Evolutionary conservation across 306 rosid species (phyloP), one percentile per base, ranked within the genome.

Genomic region (Malus sieversii): DNA sequence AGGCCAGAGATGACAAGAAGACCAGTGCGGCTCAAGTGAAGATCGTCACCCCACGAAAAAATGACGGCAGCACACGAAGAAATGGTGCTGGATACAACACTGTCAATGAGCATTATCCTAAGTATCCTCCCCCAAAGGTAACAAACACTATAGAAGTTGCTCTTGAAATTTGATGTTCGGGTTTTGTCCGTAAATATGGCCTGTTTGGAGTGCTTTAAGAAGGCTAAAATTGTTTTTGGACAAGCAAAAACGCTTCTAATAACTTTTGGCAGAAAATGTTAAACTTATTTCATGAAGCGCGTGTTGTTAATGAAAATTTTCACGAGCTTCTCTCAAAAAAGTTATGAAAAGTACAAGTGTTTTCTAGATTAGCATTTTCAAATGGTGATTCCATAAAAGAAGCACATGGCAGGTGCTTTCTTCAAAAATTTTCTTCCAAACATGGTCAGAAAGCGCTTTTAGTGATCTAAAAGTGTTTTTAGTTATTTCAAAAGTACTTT

Each of bases 1-100:
- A 88, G 76, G 97, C 97, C 30, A 87, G 98, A 80, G 92, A 91
- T 76, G 97, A 93, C 84, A 93, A 91, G 88, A 93, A 89, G 85
- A 83, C 89, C 33, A 85, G 60, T 27, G 61, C 59, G 25, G 46
- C 81, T 35, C 38, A 81, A 18, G 65, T 40, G 27, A 84, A 79
- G 61, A 15, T n/a, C 4, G 75, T 20, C 14, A 78, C 90, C 33
- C 86, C 89, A 2, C 60, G 82, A 64, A 82, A 23, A 73, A 65
- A 45, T 55, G 85, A 91, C 25, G 68, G 77, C 27, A 74, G 77
- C 70, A 38, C 45, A 20, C 76, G 76, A 59, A 74, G 60, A 74
- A 30, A 64, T 61, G 46, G 85, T 4, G 10, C 71, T 42, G 71
- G 29, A 29, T 66, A 62, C 71, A 78, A 73, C 65, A 64, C 68